Conservation (phyloP, 345 rosid species). For the Syzygium jambos region DNA sequence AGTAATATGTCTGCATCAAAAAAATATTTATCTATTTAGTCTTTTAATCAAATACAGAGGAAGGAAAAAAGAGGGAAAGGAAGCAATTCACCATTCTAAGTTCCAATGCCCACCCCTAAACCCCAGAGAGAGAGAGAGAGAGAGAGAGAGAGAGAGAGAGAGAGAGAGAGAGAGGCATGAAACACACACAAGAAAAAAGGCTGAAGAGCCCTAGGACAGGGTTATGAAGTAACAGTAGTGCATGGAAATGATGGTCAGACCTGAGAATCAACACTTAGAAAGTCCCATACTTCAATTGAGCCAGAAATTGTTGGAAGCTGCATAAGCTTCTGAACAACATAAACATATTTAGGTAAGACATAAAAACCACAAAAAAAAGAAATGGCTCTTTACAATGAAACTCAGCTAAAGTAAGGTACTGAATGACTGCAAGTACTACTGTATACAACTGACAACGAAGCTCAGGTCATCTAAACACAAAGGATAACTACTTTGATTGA, state of each 20-base stretch:
- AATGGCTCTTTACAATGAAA: background rate
- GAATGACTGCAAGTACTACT: background rate
- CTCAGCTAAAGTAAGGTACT: background rate
- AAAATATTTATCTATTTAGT: slow-evolving; percentile 2
- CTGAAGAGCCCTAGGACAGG: background rate
- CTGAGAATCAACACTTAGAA: slow-evolving; percentile 97
- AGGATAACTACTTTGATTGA: background rate
- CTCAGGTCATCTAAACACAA: background rate
- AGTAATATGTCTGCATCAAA: slow-evolving; percentile 78
- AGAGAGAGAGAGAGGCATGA: background rate
- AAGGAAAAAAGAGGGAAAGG: background rate
- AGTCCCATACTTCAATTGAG: slow-evolving; percentile 99
- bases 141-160: background rate
- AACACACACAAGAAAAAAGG: background rate
- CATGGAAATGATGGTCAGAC: slow-evolving; percentile 27
- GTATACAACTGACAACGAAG: background rate
- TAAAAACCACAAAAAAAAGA: background rate
- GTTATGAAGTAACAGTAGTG: background rate
- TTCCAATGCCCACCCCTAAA: background rate
- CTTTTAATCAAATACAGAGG: background rate
- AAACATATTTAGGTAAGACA: background rate
- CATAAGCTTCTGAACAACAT: slow-evolving; percentile 62
- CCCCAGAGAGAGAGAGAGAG: background rate
- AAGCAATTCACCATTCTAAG: background rate
- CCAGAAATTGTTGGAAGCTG: slow-evolving; percentile 90